Evolutionary conservation across 345 rosid species (phyloP).

Genomic region (Odontarrhena argentea): DNA sequence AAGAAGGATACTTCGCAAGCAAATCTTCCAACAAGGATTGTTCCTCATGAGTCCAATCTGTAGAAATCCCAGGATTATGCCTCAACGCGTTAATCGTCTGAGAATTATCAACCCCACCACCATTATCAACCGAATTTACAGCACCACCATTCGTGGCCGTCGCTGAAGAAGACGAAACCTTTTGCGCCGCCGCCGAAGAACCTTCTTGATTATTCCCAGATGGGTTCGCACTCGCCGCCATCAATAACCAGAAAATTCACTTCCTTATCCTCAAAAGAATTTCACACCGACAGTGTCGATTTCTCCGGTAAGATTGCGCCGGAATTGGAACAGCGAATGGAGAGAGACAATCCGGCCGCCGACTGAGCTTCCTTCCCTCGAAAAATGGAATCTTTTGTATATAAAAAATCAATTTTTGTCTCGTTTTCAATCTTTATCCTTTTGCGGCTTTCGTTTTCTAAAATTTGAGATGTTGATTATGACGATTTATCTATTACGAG

Average conservation of each 20-base stretch:
- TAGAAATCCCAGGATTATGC: constrained; percentile 70
- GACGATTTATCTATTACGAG: background rate
- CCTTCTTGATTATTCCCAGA: constrained; percentile 55
- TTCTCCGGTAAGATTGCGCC: constrained; percentile 29
- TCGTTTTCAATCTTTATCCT: constrained; percentile 28
- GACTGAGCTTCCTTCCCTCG: constrained; percentile 32
- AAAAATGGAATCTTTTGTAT: constrained; percentile 39
- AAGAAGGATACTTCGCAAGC: constrained; percentile 50
- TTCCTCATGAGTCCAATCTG: constrained; percentile 70
- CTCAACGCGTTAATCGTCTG: constrained; percentile 52
- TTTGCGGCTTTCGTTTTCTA: constrained; percentile 28
- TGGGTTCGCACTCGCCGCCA: constrained; percentile 78
- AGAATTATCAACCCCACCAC: constrained; percentile 45
- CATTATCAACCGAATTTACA: constrained; percentile 52
- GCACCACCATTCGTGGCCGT: constrained; percentile 45
- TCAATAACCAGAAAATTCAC: constrained; percentile 20
- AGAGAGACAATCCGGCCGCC: constrained; percentile 34
- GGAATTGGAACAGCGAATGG: constrained; percentile 31
- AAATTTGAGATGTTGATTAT: constrained; percentile 20
- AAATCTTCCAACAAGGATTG: constrained; percentile 73
- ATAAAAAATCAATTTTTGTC: background rate
- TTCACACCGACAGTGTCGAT: constrained; percentile 4
- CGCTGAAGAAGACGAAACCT: constrained; percentile 43
- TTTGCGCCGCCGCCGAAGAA: constrained; percentile 48
- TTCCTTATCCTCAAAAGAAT: constrained; percentile 2